phyloP scores from a whole-genome alignment of 2,329 filamentous ascomycete species.

The Fusarium sp. region DNA sequence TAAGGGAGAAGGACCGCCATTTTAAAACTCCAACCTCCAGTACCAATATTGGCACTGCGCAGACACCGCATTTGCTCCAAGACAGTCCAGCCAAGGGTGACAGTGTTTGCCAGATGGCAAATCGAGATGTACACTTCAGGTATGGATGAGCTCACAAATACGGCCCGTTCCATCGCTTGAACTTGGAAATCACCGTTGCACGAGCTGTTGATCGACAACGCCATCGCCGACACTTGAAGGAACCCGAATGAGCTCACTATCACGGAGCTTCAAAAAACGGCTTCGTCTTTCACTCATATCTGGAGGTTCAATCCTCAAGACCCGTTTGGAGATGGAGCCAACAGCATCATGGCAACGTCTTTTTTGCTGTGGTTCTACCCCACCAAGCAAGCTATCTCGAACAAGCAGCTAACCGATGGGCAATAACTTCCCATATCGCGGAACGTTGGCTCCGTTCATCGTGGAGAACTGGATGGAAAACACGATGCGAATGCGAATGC shows the following conservation, averaged over 20 bases:
- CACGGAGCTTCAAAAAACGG: constrained; percentile 2
- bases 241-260: neutral
- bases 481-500: neutral
- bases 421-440: constrained; percentile 1
- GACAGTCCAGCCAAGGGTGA: constrained; percentile 14
- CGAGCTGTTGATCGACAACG: constrained; percentile 2
- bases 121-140: neutral
- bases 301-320: neutral
- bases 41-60: constrained; percentile 13
- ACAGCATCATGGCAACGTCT: constrained; percentile 32
- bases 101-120: constrained; percentile 18
- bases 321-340: constrained; percentile 11
- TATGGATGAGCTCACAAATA: constrained; percentile 3
- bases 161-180: constrained; percentile 6
- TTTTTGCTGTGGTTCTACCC: constrained; percentile 22
- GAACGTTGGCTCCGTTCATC: neutral
- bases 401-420: constrained; percentile 11
- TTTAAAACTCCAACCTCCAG: constrained; percentile 9
- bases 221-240: constrained; percentile 1
- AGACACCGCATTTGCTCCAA: constrained; percentile 2
- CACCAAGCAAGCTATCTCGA: constrained; percentile 21
- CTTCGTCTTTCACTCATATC: constrained; percentile 22
- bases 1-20: constrained; percentile 1
- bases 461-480: neutral
- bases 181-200: constrained; percentile 27